These are phyloP conservation scores for Catharanthus roseus DNA, from an alignment of 257 asterid species.

Conservation along the genomic window DNA sequence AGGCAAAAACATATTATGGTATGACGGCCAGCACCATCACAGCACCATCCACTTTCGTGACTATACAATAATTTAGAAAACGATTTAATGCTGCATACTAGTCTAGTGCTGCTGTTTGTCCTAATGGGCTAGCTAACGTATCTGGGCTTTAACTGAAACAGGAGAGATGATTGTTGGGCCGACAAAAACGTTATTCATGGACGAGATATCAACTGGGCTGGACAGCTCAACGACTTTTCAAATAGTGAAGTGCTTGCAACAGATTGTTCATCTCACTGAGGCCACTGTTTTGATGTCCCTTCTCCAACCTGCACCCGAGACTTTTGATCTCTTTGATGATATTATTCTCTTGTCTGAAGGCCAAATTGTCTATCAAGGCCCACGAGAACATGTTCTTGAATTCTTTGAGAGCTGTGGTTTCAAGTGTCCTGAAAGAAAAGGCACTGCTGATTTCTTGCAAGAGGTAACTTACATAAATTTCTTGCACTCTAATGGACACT, in stretches of 20 bases:
- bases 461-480: constrained; percentile 36
- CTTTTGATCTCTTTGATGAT: constrained; percentile 66
- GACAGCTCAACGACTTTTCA: constrained; percentile 80
- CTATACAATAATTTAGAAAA: too few species aligned
- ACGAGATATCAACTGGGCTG: constrained; percentile 72
- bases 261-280: constrained; percentile 50
- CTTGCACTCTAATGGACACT: too few species aligned
- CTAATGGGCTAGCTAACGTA: neutral
- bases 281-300: constrained; percentile 65
- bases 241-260: constrained; percentile 60
- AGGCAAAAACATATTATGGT: too few species aligned
- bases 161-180: constrained; percentile 85
- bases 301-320: constrained; percentile 73
- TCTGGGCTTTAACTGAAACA: constrained; percentile 20
- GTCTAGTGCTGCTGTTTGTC: too few species aligned
- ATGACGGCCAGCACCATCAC: too few species aligned
- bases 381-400: constrained; percentile 50
- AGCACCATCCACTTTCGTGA: too few species aligned
- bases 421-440: constrained; percentile 69
- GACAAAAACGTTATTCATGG: constrained; percentile 61
- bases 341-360: constrained; percentile 61
- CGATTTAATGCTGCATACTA: too few species aligned
- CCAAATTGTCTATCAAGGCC: constrained; percentile 65
- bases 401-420: constrained; percentile 59
- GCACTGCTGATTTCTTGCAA: constrained; percentile 76